These are phyloP conservation scores for Pestalotiopsis sp. DNA, from an alignment of 2,329 filamentous ascomycete species.

Conservation along the genomic window DNA sequence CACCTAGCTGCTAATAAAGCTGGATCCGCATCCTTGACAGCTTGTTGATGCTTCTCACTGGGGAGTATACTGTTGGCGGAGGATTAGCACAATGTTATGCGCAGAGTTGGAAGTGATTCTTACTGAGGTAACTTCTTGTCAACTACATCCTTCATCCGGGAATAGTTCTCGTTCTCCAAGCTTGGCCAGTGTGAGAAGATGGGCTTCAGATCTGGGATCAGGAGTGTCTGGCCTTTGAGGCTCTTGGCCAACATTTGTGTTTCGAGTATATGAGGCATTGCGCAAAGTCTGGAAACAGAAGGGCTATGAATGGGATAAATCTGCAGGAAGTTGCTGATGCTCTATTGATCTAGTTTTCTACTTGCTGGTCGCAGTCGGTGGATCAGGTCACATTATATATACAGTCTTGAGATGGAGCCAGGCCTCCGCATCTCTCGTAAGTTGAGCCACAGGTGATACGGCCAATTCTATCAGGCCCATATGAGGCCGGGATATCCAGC, in stretches of 20 bases:
- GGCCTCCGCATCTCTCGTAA: not conserved
- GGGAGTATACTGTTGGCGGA: not conserved
- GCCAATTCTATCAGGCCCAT: not conserved
- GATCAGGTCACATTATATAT: not conserved
- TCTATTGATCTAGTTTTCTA: not conserved
- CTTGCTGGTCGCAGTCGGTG: not conserved
- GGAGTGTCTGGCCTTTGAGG: conserved; percentile 17
- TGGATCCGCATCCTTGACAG: conserved; percentile 21
- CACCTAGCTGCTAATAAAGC: conserved; percentile 27
- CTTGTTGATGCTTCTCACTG: conserved; percentile 11
- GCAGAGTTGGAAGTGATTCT: conserved; percentile 12
- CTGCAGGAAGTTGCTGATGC: not conserved
- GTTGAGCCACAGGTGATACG: not conserved
- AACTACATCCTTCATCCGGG: conserved; percentile 17
- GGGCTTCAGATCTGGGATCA: conserved; percentile 26
- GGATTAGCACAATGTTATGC: not conserved
- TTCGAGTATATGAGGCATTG: conserved; percentile 21
- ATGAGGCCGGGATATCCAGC: not conserved
- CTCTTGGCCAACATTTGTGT: conserved; percentile 20
- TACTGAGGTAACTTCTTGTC: conserved; percentile 22
- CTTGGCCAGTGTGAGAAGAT: conserved; percentile 26
- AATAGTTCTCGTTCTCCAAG: conserved; percentile 21
- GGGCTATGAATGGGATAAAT: not conserved
- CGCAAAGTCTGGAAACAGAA: not conserved
- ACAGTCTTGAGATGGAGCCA: not conserved